These are phyloP conservation scores for Penicillium glabrum DNA, from an alignment of 2,329 filamentous ascomycete genomes.

Conservation along the genomic window DNA sequence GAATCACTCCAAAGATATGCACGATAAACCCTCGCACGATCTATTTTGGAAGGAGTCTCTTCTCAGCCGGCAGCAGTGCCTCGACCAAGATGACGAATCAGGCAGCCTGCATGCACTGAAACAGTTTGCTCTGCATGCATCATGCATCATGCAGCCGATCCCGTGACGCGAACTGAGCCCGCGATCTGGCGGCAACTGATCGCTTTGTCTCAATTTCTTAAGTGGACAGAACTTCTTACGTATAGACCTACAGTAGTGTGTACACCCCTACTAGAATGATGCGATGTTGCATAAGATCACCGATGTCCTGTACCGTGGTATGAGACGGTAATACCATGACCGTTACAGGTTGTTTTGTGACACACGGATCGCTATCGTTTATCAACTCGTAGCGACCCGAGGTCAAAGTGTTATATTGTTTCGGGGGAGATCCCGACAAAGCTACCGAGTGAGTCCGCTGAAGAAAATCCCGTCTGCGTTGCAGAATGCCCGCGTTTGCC, in stretches of 20 bases:
- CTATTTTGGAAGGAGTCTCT: conserved; percentile 6
- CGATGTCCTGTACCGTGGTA: background rate
- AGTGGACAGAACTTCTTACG: background rate
- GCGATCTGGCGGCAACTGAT: conserved; percentile 1
- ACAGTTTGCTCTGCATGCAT: conserved; percentile 12
- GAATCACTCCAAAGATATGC: background rate
- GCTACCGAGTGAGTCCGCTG: background rate
- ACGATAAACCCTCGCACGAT: background rate
- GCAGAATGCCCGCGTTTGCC: conserved; percentile 3
- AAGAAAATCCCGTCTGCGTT: conserved; percentile 7
- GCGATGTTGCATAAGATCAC: background rate
- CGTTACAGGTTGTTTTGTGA: background rate
- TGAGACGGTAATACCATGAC: background rate
- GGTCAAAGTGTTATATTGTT: background rate
- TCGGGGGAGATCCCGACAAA: conserved; percentile 1
- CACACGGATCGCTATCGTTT: background rate
- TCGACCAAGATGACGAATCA: background rate
- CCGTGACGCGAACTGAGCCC: background rate
- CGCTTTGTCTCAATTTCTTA: background rate
- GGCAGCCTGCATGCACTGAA: conserved; percentile 10
- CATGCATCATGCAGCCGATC: conserved; percentile 9
- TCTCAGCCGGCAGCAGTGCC: background rate
- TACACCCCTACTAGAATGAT: background rate
- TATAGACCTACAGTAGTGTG: background rate
- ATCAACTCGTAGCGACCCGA: background rate